Conservation (phyloP, 805 yeast species). For the Spathaspora girioi region DNA sequence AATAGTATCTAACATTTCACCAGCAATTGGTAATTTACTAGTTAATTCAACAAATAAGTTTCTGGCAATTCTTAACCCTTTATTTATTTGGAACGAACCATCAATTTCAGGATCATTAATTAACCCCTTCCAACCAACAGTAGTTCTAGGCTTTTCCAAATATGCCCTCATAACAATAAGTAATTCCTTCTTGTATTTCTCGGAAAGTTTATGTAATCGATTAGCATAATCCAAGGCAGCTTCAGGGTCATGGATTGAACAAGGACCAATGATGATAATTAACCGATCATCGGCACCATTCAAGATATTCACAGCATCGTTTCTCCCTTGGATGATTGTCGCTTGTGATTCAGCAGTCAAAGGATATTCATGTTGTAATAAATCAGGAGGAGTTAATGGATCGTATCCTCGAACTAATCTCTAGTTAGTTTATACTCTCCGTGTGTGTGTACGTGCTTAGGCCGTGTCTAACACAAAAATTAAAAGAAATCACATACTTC, state of each 20-base stretch:
- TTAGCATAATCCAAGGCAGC: conserved; percentile 90
- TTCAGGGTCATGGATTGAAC: conserved; percentile 91
- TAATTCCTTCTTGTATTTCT: conserved; percentile 68
- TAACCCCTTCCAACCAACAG: conserved; percentile 98
- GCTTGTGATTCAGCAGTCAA: conserved; percentile 56
- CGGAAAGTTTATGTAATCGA: conserved; percentile 54
- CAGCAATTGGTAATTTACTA: conserved; percentile 84
- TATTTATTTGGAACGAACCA: conserved; percentile 88
- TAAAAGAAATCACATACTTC: conserved; percentile 33
- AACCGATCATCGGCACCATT: conserved; percentile 84
- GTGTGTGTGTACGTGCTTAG: neutral
- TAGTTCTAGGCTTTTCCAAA: conserved; percentile 96
- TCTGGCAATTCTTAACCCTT: conserved; percentile 87
- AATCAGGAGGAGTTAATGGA: conserved; percentile 93
- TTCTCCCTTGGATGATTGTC: conserved; percentile 72
- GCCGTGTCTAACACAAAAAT: neutral
- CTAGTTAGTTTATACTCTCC: neutral
- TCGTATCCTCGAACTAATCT: conserved; percentile 82
- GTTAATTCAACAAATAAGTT: conserved; percentile 83
- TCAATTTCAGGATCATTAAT: conserved; percentile 97
- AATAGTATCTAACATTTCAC: conserved; percentile 96
- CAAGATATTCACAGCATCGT: conserved; percentile 66
- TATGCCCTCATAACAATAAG: conserved; percentile 95
- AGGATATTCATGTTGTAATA: conserved; percentile 82
- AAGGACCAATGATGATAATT: conserved; percentile 91